Evolutionary conservation across 2,329 filamentous ascomycete species (phyloP).

Genomic region (Epicoccum nigrum): DNA sequence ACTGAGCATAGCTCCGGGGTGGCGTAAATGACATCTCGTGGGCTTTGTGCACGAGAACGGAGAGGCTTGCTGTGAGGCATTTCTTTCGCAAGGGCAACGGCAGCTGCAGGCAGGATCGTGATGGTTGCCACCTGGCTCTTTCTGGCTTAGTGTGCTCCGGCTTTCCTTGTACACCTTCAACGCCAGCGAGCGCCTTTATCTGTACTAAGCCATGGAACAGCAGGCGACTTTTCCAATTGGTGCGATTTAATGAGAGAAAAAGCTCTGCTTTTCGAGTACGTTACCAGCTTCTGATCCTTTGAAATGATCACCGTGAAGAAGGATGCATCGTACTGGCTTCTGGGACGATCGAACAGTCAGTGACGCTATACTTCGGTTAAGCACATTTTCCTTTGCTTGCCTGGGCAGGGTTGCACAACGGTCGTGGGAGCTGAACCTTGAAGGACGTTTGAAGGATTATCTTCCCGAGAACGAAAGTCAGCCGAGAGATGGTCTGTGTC

Average conservation of each 20-base stretch:
- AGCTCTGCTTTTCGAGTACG: background rate
- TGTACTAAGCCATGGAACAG: constrained; percentile 10
- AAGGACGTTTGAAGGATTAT: constrained; percentile 6
- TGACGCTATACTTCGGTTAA: constrained; percentile 15
- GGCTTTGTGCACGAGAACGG: constrained; percentile 17
- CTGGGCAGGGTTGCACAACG: constrained; percentile 9
- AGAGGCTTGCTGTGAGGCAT: constrained; percentile 20
- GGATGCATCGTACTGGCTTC: background rate
- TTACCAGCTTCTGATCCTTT: constrained; percentile 18
- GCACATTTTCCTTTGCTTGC: constrained; percentile 6
- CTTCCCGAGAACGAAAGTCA: constrained; percentile 16
- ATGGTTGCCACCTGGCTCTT: constrained; percentile 13
- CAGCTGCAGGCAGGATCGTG: constrained; percentile 16
- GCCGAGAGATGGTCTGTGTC: constrained; percentile 10
- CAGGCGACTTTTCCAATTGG: constrained; percentile 24
- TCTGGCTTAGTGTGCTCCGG: constrained; percentile 2
- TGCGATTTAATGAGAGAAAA: background rate
- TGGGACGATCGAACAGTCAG: background rate
- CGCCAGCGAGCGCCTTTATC: constrained; percentile 23
- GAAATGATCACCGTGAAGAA: constrained; percentile 32
- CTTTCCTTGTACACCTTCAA: constrained; percentile 12
- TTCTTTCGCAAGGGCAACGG: constrained; percentile 15
- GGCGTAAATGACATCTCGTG: constrained; percentile 20
- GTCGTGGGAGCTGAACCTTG: constrained; percentile 15
- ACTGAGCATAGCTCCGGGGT: constrained; percentile 3